Conservation (phyloP, 192 early-diverging fungal species). For the Coemansia reversa region DNA sequence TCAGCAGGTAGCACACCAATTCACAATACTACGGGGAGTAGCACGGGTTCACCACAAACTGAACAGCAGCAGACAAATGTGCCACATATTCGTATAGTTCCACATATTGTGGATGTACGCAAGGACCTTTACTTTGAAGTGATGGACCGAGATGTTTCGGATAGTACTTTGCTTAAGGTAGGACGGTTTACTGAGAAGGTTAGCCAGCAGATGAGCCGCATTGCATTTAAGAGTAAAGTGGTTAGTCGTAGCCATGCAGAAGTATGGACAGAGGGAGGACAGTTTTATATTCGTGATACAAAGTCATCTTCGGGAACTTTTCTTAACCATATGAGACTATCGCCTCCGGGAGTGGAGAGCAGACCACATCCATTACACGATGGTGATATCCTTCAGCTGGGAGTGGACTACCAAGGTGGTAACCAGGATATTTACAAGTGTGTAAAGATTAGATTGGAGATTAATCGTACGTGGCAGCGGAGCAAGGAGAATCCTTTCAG, state of each 20-base stretch:
- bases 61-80: constrained; percentile 15
- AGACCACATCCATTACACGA: constrained; percentile 76
- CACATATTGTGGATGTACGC: constrained; percentile 55
- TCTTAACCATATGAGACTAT: constrained; percentile 91
- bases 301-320: constrained; percentile 98
- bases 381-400: constrained; percentile 94
- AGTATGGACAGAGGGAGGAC: constrained; percentile 80
- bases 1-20: neutral
- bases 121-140: constrained; percentile 63
- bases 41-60: neutral
- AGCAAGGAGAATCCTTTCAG: constrained; percentile 63
- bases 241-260: constrained; percentile 92
- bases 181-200: constrained; percentile 73
- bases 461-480: constrained; percentile 69
- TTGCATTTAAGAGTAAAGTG: constrained; percentile 90
- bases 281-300: constrained; percentile 93
- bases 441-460: constrained; percentile 82
- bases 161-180: constrained; percentile 64
- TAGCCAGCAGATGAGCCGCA: constrained; percentile 60
- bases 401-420: constrained; percentile 94
- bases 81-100: constrained; percentile 58
- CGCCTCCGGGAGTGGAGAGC: constrained; percentile 82
- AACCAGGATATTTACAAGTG: constrained; percentile 92
- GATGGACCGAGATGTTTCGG: constrained; percentile 63
- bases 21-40: neutral